These are phyloP conservation scores for Dichotomopilus funicola DNA, from an alignment of 2,329 filamentous ascomycete genomes.

Conservation along the genomic window DNA sequence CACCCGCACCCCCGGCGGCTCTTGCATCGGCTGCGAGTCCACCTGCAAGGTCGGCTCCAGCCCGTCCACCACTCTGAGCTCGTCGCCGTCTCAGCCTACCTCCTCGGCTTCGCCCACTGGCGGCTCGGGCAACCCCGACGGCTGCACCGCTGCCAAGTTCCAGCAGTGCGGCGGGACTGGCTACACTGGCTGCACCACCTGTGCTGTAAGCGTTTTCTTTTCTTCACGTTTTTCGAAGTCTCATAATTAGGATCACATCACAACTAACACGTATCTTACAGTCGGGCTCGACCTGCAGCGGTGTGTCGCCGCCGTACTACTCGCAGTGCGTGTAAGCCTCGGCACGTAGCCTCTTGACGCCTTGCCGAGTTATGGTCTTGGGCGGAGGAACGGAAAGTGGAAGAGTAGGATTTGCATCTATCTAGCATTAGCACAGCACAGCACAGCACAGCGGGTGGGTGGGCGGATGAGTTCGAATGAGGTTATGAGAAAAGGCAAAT, in stretches of 20 bases:
- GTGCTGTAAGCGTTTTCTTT: conserved; percentile 29
- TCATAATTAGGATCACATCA: neutral
- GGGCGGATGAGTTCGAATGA: neutral
- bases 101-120: neutral
- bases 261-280: neutral
- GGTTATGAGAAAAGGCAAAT: neutral
- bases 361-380: neutral
- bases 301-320: conserved; percentile 34
- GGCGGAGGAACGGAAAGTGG: neutral
- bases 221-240: neutral
- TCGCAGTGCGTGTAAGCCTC: conserved; percentile 31
- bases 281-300: conserved; percentile 31
- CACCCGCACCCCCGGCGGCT: conserved; percentile 35
- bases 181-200: conserved; percentile 37
- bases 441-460: no score
- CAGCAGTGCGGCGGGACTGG: conserved; percentile 37
- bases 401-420: no score
- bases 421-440: no score
- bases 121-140: neutral
- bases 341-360: neutral
- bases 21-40: conserved; percentile 35
- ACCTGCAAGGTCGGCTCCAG: conserved; percentile 33
- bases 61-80: conserved; percentile 15
- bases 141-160: conserved; percentile 31
- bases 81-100: neutral